Conservation (phyloP, 805 yeast species). For the Pichia membranifaciens region DNA sequence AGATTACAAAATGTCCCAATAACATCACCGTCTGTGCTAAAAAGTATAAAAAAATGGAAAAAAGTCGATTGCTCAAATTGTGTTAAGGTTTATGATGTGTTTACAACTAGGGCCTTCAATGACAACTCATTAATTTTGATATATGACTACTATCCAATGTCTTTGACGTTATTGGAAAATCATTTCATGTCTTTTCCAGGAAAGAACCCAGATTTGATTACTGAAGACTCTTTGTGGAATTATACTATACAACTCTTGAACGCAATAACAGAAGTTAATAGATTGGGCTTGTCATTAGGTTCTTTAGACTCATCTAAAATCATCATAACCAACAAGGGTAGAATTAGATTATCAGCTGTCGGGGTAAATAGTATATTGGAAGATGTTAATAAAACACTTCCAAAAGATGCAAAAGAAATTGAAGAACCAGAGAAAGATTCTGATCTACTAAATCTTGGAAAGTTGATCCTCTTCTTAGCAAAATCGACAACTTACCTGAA, state of each 20-base stretch:
- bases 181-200: constrained; percentile 45
- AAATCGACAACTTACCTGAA: constrained; percentile 26
- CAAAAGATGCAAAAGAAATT: constrained; percentile 14
- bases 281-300: constrained; percentile 56
- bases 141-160: constrained; percentile 79
- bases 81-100: constrained; percentile 70
- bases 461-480: constrained; percentile 51
- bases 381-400: constrained; percentile 28
- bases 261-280: constrained; percentile 65
- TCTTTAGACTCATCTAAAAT: constrained; percentile 61
- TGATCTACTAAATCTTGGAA: constrained; percentile 59
- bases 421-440: constrained; percentile 28
- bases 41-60: constrained; percentile 63
- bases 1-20: constrained; percentile 59
- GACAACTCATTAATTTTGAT: constrained; percentile 70
- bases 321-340: constrained; percentile 62
- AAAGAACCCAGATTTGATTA: constrained; percentile 42
- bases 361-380: constrained; percentile 67
- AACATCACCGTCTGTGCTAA: constrained; percentile 53
- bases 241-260: constrained; percentile 69
- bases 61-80: constrained; percentile 50
- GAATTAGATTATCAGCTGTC: constrained; percentile 65
- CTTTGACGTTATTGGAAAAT: constrained; percentile 62
- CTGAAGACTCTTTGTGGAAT: constrained; percentile 67
- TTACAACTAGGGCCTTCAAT: constrained; percentile 81